A percentile compares a stretch with the other conserved stretches of the same genome.
These are phyloP conservation scores for Phytophthora pseudosyringae DNA, from an alignment of 352 stramenopile genomes.

Conservation along the genomic window DNA sequence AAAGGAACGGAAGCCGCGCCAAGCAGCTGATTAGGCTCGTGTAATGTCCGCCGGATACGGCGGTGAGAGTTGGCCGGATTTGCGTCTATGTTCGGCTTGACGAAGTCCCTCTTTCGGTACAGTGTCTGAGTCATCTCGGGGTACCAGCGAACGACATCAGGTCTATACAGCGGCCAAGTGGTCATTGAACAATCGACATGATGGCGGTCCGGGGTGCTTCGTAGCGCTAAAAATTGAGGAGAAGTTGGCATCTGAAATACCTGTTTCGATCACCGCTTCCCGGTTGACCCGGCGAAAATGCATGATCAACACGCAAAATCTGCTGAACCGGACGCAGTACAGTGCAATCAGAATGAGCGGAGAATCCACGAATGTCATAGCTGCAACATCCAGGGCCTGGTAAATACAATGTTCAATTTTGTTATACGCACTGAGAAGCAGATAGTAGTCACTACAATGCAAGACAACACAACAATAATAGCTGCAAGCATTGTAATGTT, in stretches of 20 bases:
- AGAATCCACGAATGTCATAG: too few relatives aligned
- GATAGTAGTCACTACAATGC: too few relatives aligned
- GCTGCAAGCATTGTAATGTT: too few relatives aligned
- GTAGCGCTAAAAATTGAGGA: neutral
- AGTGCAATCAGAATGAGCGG: too few relatives aligned
- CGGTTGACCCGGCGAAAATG: neutral
- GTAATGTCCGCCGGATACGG: neutral
- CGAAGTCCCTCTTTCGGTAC: neutral
- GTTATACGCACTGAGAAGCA: too few relatives aligned
- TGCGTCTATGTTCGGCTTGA: neutral
- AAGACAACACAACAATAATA: too few relatives aligned
- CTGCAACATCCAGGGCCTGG: too few relatives aligned
- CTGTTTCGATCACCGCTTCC: neutral
- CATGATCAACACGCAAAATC: neutral
- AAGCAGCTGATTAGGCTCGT: constrained; percentile 1
- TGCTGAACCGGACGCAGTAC: neutral
- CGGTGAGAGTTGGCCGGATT: neutral
- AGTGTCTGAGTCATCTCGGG: neutral
- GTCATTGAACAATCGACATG: neutral
- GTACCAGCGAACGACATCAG: neutral
- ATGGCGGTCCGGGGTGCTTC: neutral
- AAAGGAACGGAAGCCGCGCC: neutral
- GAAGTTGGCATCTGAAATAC: neutral
- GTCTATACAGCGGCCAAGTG: neutral
- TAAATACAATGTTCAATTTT: too few relatives aligned